Conservation (phyloP, 1,139 yeast species). For the Geotrichum cucujoidarum region DNA sequence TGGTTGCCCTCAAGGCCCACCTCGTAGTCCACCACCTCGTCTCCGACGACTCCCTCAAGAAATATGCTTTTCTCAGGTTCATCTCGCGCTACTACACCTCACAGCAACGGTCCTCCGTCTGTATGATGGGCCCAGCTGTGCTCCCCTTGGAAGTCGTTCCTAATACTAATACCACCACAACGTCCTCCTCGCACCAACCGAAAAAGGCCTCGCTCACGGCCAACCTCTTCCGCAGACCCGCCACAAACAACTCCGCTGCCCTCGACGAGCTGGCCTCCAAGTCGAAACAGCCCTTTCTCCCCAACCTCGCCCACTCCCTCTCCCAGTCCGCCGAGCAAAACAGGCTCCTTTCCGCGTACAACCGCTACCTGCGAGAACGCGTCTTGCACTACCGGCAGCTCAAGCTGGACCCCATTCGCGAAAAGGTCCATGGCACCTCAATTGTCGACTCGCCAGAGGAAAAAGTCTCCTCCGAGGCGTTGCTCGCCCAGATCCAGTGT, state of each 20-base stretch:
- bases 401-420: conserved; percentile 26
- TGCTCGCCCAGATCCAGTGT: conserved; percentile 28
- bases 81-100: conserved; percentile 13
- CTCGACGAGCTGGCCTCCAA: not conserved
- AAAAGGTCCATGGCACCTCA: conserved; percentile 22
- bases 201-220: not conserved
- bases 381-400: conserved; percentile 24
- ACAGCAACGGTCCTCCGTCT: conserved; percentile 18
- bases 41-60: conserved; percentile 21
- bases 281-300: conserved; percentile 17
- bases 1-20: conserved; percentile 26
- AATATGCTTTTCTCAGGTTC: conserved; percentile 17
- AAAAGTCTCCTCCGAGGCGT: conserved; percentile 19
- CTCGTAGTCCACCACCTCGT: conserved; percentile 26
- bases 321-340: conserved; percentile 17
- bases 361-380: conserved; percentile 27
- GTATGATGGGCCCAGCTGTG: conserved; percentile 13
- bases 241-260: not conserved
- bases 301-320: conserved; percentile 20
- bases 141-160: not conserved
- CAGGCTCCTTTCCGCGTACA: conserved; percentile 25
- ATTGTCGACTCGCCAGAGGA: conserved; percentile 21
- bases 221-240: not conserved
- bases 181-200: not conserved
- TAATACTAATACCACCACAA: not conserved